Evolutionary conservation across 441 rosid species (phyloP).

Genomic region (Syzygium malaccense): DNA sequence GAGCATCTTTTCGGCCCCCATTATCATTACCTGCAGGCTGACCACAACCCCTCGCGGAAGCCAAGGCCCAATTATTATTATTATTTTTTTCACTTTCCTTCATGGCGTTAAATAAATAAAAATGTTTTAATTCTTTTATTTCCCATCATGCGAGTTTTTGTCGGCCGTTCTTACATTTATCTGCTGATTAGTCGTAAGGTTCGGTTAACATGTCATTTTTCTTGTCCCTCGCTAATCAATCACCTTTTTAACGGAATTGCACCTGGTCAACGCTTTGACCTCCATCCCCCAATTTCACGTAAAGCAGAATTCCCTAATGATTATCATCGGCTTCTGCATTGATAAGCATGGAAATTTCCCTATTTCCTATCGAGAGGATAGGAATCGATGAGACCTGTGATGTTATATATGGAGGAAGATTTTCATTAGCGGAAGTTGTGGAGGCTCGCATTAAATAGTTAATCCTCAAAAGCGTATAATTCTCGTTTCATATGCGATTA

Average conservation of each 20-base stretch:
- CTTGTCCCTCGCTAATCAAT: not conserved
- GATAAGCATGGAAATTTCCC: not conserved
- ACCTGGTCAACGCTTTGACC: not conserved
- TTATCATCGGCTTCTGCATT: not conserved
- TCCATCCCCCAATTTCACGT: not conserved
- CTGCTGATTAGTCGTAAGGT: not conserved
- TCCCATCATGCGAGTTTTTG: not conserved
- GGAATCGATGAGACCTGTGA: not conserved
- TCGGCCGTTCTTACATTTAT: not conserved
- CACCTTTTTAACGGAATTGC: not conserved
- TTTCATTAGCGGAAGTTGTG: too few relatives aligned
- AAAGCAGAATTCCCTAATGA: not conserved
- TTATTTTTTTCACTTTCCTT: not conserved
- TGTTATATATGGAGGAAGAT: not conserved
- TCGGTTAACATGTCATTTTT: not conserved
- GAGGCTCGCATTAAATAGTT: too few relatives aligned
- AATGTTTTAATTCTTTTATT: not conserved
- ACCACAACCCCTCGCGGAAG: not conserved
- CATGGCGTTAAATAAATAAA: not conserved
- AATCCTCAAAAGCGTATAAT: not conserved
- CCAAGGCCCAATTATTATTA: not conserved
- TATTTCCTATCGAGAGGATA: not conserved
- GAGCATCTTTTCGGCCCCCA: not conserved
- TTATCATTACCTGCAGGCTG: not conserved
- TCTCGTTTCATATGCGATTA: not conserved